Evolutionary conservation across 257 asterid genomes (phyloP), one percentile per base, ranked within the genome.

Genomic region (Primulina tabacum): DNA sequence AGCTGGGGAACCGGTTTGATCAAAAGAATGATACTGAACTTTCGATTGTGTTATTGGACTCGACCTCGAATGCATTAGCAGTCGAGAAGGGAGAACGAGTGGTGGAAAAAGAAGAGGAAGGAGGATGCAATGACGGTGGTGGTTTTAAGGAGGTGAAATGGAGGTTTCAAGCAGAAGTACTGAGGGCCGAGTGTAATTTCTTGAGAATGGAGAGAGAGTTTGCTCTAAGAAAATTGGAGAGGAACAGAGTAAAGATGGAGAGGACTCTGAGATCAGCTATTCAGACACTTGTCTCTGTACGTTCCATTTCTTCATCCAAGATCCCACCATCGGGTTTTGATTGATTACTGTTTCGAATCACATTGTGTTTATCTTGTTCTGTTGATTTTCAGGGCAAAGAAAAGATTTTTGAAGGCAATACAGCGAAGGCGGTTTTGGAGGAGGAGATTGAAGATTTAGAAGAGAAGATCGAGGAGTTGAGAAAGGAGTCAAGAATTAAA

Each of bases 401-500:
- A 72, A 79, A 79, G 52, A 77, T 75, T 30, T 72, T 52, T 75
- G 83, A 81, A 47, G 86, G 85, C 60, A 74, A 77, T 73, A 73
- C 65, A 57, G 83, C 17, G 66, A 73, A 26, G 64, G 73, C 63
- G 53, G 77, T 69, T 32, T 50, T 79, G 38, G 84, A 75, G 63
- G 82, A 82, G 74, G 89, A 79, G 75, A 79, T 84, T 30, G 81
- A 90, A 56, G 91, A 80, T 69, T 78, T 92, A 50, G 81, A 81
- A 7, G 84, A 78, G 2, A 90, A 87, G 76, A 68, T 92, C 35
- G 82, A 72, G 32, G 88, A 84, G 32, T 35, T 92, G 66, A 84
- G 77, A 52, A 84, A 55, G 57, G 82, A 62, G 35, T 79, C 84
- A n/a, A 82, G 77, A 55, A 34, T 9, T 17, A 81, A 83, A 50